A percentile compares a stretch with the other conserved stretches of the same genome.
phyloP scores from a whole-genome alignment of 2,329 filamentous ascomycete species.

The Neoarthrinium moseri region DNA sequence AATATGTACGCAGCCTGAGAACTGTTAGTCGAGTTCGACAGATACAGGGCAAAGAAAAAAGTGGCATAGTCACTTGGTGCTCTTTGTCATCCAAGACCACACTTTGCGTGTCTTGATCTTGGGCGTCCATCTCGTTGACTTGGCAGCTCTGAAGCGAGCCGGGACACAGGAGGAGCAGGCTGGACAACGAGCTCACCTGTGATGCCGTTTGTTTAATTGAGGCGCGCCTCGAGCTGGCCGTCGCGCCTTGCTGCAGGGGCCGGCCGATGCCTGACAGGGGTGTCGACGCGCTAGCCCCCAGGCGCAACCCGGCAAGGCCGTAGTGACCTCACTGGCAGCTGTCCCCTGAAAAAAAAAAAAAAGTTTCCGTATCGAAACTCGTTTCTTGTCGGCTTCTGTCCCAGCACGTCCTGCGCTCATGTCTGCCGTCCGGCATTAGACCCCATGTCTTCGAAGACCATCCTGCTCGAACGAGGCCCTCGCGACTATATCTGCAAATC shows the following conservation, averaged over 20 bases:
- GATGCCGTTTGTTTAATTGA: background rate
- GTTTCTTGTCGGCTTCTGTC: constrained; percentile 10
- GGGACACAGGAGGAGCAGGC: background rate
- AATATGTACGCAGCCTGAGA: constrained; percentile 63
- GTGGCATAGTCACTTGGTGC: constrained; percentile 21
- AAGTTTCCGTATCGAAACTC: constrained; percentile 9
- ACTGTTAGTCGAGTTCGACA: background rate
- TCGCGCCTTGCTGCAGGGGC: background rate
- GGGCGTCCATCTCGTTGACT: constrained; percentile 19
- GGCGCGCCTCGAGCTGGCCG: constrained; percentile 2
- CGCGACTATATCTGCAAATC: constrained; percentile 29
- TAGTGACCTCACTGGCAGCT: constrained; percentile 10
- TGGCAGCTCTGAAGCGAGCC: too few species aligned
- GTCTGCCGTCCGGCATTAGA: constrained; percentile 7
- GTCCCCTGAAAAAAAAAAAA: constrained; percentile 5
- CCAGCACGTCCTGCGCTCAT: background rate
- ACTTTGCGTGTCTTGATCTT: constrained; percentile 15
- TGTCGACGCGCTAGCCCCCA: background rate
- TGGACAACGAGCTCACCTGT: too few species aligned
- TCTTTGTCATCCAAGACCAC: constrained; percentile 27
- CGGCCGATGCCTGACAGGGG: background rate
- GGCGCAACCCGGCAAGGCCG: background rate
- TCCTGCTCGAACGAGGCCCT: constrained; percentile 20
- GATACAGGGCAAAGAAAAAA: background rate
- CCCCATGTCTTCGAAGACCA: constrained; percentile 25